These are phyloP conservation scores for Chrysanthemum lavandulifolium DNA, from an alignment of 129 eudicot genomes.

Conservation along the genomic window DNA sequence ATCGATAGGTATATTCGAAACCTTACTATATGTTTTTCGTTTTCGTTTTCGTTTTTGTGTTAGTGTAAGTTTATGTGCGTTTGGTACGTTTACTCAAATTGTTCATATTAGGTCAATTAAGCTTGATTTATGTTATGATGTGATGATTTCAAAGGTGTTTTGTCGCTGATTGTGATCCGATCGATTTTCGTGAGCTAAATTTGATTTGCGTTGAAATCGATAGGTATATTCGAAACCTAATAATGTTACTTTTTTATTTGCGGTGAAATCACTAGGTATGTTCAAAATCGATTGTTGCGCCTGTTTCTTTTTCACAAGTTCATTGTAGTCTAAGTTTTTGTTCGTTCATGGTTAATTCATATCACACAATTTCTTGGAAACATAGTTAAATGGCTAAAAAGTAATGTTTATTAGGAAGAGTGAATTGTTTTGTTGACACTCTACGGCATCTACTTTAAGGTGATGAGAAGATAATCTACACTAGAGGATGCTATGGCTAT, in stretches of 20 bases:
- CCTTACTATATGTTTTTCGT: too few relatives aligned
- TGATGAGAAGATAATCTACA: not conserved
- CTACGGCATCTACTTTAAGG: conserved; percentile 17
- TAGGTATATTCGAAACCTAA: too few relatives aligned
- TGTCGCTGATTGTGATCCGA: too few relatives aligned
- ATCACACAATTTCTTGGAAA: conserved; percentile 8
- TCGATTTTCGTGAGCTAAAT: too few relatives aligned
- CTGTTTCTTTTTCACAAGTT: not conserved
- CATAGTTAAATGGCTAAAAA: conserved; percentile 1
- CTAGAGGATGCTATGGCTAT: not conserved
- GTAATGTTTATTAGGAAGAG: not conserved
- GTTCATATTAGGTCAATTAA: too few relatives aligned
- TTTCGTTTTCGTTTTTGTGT: too few relatives aligned
- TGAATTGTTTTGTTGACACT: conserved; percentile 7
- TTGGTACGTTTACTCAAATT: too few relatives aligned
- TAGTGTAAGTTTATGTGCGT: too few relatives aligned
- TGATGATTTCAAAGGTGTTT: conserved; percentile 4
- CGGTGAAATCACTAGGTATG: too few relatives aligned
- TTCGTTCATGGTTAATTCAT: conserved; percentile 4
- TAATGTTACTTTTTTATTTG: not conserved
- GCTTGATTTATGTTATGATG: not conserved
- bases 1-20: too few relatives aligned
- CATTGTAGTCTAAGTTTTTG: not conserved
- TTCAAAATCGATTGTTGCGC: not conserved
- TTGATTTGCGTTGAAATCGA: too few relatives aligned